These are phyloP conservation scores for Adiantum capillusveneris DNA, from an alignment of 75 land plant genomes.

Conservation along the genomic window DNA sequence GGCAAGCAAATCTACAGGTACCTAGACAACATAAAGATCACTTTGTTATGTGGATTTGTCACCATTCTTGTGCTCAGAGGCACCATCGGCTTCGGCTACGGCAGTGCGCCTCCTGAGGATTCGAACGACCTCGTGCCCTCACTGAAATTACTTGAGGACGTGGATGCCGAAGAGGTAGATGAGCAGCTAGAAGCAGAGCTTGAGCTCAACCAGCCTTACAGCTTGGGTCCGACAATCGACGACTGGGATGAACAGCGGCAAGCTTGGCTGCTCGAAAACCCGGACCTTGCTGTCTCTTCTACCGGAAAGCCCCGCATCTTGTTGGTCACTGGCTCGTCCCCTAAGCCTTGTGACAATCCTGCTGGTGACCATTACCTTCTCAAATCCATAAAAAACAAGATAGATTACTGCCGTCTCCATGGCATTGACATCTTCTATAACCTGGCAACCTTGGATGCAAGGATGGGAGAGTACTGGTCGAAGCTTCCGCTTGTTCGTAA, in stretches of 20 bases:
- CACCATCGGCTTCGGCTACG: slow-evolving; percentile 23
- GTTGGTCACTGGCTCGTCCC: slow-evolving; percentile 66
- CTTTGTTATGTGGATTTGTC: slow-evolving; percentile 70
- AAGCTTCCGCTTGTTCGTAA: slow-evolving; percentile 63
- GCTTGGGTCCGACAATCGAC: slow-evolving; percentile 56
- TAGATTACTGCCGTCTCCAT: slow-evolving; percentile 72
- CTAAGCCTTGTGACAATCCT: slow-evolving; percentile 58
- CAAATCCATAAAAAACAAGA: slow-evolving; percentile 68
- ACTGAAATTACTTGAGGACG: slow-evolving; percentile 3
- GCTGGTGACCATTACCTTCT: slow-evolving; percentile 69
- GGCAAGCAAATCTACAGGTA: slow-evolving; percentile 41
- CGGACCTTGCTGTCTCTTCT: slow-evolving; percentile 22
- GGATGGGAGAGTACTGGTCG: slow-evolving; percentile 70
- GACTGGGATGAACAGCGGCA: slow-evolving; percentile 67
- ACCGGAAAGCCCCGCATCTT: slow-evolving; percentile 50
- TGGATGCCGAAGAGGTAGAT: slow-evolving; percentile 33
- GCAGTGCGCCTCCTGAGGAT: slow-evolving; percentile 13
- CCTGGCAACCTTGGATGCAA: slow-evolving; percentile 54
- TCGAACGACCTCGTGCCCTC: not conserved
- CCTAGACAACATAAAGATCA: slow-evolving; percentile 68
- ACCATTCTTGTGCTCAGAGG: slow-evolving; percentile 82
- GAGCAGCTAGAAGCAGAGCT: slow-evolving; percentile 18
- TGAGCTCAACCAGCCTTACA: slow-evolving; percentile 11
- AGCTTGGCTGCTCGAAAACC: slow-evolving; percentile 42
- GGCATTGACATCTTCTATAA: slow-evolving; percentile 69